Percentiles rank a stretch among this genome's conserved stretches.
phyloP scores from a whole-genome alignment of 805 yeast species.

The Blastobotrys robertii region DNA sequence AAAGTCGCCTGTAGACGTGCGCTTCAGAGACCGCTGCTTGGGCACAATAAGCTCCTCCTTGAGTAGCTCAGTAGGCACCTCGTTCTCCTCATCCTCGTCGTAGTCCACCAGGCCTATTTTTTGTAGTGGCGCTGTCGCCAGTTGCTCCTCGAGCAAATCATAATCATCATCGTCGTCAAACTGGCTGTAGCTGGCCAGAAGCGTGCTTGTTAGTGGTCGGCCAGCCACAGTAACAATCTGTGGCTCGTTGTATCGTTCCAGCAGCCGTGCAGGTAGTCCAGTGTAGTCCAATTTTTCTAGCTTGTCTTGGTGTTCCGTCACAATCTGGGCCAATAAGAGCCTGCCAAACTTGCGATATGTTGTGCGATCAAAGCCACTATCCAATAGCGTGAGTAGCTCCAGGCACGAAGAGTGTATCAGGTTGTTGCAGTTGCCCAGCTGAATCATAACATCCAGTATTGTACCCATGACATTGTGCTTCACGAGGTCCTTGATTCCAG shows the following conservation, averaged over 20 bases:
- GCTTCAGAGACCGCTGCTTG: too few species aligned
- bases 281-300: slow-evolving; percentile 28
- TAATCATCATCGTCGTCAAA: too few species aligned
- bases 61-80: too few species aligned
- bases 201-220: too few species aligned
- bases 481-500: slow-evolving; percentile 47
- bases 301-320: slow-evolving; percentile 23
- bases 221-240: too few species aligned
- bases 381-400: slow-evolving; percentile 35
- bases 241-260: not conserved
- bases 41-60: too few species aligned
- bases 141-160: too few species aligned
- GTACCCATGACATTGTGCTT: slow-evolving; percentile 42
- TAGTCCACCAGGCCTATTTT: too few species aligned
- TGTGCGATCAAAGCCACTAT: slow-evolving; percentile 1
- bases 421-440: slow-evolving; percentile 43
- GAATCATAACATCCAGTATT: slow-evolving; percentile 41
- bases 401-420: slow-evolving; percentile 67
- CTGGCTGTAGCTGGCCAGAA: too few species aligned
- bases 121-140: too few species aligned
- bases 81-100: too few species aligned
- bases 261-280: slow-evolving; percentile 9
- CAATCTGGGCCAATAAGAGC: slow-evolving; percentile 24
- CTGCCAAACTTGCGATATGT: slow-evolving; percentile 20
- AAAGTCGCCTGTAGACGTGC: too few species aligned